Evolutionary conservation across 352 stramenopile genomes (phyloP).

Genomic region (Phytophthora sp.): DNA sequence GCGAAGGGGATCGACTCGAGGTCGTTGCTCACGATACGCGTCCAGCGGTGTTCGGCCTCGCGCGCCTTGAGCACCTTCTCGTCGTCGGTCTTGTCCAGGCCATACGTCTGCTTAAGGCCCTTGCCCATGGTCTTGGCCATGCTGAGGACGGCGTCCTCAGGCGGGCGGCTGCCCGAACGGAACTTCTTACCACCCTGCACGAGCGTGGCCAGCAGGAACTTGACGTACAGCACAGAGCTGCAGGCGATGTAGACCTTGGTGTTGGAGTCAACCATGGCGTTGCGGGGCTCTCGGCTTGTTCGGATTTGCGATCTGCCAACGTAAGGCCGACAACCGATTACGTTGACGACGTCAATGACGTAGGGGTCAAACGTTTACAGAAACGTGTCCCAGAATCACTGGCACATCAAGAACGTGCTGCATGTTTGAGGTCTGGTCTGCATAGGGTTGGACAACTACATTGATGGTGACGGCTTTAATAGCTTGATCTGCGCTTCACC

Average conservation of each 20-base stretch:
- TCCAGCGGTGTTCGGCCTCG: slow-evolving; percentile 50
- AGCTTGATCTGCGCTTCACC: background rate
- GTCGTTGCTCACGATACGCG: slow-evolving; percentile 61
- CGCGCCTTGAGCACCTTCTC: slow-evolving; percentile 43
- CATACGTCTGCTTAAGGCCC: slow-evolving; percentile 34
- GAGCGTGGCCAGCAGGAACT: slow-evolving; percentile 57
- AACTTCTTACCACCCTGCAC: slow-evolving; percentile 67
- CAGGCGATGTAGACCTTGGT: slow-evolving; percentile 70
- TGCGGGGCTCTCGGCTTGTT: slow-evolving; percentile 9
- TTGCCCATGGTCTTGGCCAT: slow-evolving; percentile 42
- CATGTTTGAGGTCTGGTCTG: background rate
- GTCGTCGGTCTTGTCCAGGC: slow-evolving; percentile 40
- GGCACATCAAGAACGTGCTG: slow-evolving; percentile 6
- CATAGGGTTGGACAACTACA: slow-evolving; percentile 1
- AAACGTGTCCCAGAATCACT: slow-evolving; percentile 4
- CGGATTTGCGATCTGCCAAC: slow-evolving; percentile 17
- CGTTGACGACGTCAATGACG: no score
- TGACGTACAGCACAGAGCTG: slow-evolving; percentile 67
- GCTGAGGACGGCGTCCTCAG: slow-evolving; percentile 51
- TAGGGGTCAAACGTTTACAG: slow-evolving; percentile 7
- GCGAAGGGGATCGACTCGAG: slow-evolving; percentile 64
- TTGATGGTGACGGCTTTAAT: slow-evolving; percentile 11
- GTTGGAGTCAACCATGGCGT: slow-evolving; percentile 24
- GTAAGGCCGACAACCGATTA: no score
- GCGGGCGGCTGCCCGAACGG: slow-evolving; percentile 47